A percentile compares a stretch with the other conserved stretches of the same genome.
phyloP scores from a whole-genome alignment of 768 basidiomycete species.

The Rhizopogon vulgaris region DNA sequence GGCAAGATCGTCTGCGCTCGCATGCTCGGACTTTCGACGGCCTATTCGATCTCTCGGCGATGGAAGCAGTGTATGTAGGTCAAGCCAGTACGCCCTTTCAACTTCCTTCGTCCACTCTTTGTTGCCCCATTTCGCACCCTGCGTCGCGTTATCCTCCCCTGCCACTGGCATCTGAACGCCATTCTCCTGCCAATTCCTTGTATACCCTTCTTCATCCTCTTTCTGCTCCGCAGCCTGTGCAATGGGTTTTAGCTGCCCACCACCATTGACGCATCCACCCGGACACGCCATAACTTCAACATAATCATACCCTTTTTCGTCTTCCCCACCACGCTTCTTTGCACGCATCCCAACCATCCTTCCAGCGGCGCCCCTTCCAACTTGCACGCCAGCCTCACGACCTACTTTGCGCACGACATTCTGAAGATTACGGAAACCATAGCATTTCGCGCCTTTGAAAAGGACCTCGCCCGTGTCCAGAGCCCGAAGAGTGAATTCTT shows the following conservation, averaged over 20 bases:
- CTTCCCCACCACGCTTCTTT: constrained; percentile 29
- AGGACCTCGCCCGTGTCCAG: constrained; percentile 50
- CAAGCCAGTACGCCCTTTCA: constrained; percentile 78
- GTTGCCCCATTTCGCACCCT: constrained; percentile 70
- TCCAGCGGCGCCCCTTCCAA: constrained; percentile 66
- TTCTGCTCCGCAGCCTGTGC: neutral
- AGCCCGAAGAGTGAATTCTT: constrained; percentile 57
- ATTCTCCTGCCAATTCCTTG: constrained; percentile 52
- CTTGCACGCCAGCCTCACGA: constrained; percentile 71
- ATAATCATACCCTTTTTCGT: constrained; percentile 68
- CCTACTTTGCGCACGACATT: constrained; percentile 93
- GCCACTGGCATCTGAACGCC: constrained; percentile 33
- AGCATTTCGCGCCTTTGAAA: constrained; percentile 93
- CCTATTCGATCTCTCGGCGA: constrained; percentile 22
- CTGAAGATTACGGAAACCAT: constrained; percentile 95
- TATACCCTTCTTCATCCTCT: constrained; percentile 60
- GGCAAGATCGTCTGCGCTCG: constrained; percentile 30
- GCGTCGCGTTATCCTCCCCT: constrained; percentile 20
- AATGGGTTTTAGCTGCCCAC: constrained; percentile 56
- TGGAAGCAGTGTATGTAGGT: constrained; percentile 39
- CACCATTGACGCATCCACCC: constrained; percentile 94
- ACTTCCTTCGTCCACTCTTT: constrained; percentile 79
- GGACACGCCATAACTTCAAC: constrained; percentile 99
- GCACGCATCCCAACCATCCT: constrained; percentile 23
- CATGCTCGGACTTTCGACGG: too few species aligned